Conservation (phyloP, 1,284 basidiomycete species). For the Inonotus obliquus region DNA sequence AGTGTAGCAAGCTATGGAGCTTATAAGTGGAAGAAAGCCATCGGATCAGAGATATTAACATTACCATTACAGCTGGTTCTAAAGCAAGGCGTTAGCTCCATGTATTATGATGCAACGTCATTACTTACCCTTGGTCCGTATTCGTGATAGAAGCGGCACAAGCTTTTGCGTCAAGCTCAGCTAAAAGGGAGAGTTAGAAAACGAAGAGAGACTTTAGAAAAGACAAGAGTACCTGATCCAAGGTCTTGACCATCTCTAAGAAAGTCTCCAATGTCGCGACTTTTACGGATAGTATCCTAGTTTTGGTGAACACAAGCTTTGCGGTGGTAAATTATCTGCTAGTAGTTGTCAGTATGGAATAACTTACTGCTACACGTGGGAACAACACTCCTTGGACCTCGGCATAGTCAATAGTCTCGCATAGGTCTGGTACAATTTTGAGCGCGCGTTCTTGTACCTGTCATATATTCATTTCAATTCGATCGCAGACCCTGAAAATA, state of each 20-base stretch:
- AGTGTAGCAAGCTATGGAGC: constrained; percentile 78
- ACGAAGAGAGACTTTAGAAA: background rate
- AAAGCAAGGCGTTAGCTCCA: background rate
- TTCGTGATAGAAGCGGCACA: constrained; percentile 89
- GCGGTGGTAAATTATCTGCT: background rate
- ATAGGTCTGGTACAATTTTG: constrained; percentile 80
- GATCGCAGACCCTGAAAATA: background rate
- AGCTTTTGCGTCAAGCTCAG: constrained; percentile 90
- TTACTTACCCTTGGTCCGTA: constrained; percentile 67
- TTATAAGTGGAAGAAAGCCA: background rate
- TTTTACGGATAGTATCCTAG: constrained; percentile 82
- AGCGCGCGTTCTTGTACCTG: constrained; percentile 92
- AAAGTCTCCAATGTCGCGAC: constrained; percentile 88
- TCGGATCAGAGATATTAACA: constrained; percentile 20
- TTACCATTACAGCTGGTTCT: constrained; percentile 86
- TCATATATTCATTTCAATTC: constrained; percentile 20
- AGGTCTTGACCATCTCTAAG: constrained; percentile 85
- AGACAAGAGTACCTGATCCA: constrained; percentile 73
- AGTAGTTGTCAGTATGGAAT: background rate
- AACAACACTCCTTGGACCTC: constrained; percentile 85
- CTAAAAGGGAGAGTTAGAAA: constrained; percentile 28
- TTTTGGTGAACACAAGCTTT: constrained; percentile 86
- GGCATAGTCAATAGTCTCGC: constrained; percentile 91
- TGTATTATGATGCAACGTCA: background rate
- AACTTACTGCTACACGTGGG: constrained; percentile 79